phyloP scores from a whole-genome alignment of 2,329 filamentous ascomycete genomes.

The Xylogone sp. region DNA sequence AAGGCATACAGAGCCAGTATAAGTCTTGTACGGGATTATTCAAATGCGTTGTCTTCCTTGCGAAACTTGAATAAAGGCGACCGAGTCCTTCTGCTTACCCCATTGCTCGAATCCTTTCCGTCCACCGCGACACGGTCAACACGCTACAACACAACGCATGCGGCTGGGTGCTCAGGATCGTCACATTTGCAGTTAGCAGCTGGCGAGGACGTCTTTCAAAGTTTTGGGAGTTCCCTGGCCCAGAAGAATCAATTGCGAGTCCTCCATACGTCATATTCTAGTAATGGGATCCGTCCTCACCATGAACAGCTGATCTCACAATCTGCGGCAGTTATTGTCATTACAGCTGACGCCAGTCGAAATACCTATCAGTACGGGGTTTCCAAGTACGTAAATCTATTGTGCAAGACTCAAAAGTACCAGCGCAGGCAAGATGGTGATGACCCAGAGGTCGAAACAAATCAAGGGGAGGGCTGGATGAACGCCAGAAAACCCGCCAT shows the following conservation, averaged over 20 bases:
- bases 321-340: constrained; percentile 39
- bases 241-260: constrained; percentile 79
- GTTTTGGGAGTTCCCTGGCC: constrained; percentile 77
- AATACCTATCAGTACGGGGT: constrained; percentile 90
- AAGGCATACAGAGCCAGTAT: constrained; percentile 86
- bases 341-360: constrained; percentile 85
- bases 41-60: constrained; percentile 70
- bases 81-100: constrained; percentile 77
- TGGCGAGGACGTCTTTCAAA: constrained; percentile 82
- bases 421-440: no score
- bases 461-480: constrained; percentile 67
- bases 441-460: no score
- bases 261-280: constrained; percentile 86
- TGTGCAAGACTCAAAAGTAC: constrained; percentile 76
- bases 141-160: no score
- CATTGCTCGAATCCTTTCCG: constrained; percentile 79
- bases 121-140: constrained; percentile 56
- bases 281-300: constrained; percentile 62
- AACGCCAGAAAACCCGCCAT: constrained; percentile 86
- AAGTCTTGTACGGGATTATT: constrained; percentile 82
- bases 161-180: no score
- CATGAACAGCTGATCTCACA: background rate
- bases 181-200: constrained; percentile 23
- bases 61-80: constrained; percentile 73
- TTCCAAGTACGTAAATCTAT: constrained; percentile 88